Conservation (phyloP, 2,329 filamentous ascomycete species). For the Claviceps digitariae region DNA sequence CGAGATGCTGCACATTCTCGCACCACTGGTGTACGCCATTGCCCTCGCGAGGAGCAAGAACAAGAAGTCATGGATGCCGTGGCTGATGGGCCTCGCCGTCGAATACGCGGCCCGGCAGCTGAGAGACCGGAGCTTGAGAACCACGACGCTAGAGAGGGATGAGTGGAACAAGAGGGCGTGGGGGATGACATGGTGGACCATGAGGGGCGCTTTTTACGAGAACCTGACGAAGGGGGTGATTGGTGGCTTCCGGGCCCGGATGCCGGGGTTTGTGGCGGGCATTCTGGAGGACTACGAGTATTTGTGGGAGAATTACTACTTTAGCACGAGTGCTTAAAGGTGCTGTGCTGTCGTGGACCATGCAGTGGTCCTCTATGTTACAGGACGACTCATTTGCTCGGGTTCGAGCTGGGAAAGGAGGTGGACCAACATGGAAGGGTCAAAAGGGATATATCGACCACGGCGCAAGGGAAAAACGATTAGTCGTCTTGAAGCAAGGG, state of each 20-base stretch:
- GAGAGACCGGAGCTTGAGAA: slow-evolving; percentile 57
- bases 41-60: slow-evolving; percentile 61
- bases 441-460: too few species aligned
- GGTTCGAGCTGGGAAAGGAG: too few species aligned
- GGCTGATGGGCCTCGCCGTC: slow-evolving; percentile 72
- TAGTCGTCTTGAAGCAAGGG: too few species aligned
- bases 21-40: slow-evolving; percentile 75
- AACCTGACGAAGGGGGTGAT: slow-evolving; percentile 71
- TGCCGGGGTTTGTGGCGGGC: slow-evolving; percentile 69
- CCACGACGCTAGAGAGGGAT: slow-evolving; percentile 78
- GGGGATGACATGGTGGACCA: slow-evolving; percentile 88
- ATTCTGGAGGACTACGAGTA: slow-evolving; percentile 95
- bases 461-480: too few species aligned
- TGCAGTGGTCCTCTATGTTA: too few species aligned
- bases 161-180: slow-evolving; percentile 80
- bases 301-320: slow-evolving; percentile 97
- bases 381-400: too few species aligned
- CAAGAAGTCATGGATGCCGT: slow-evolving; percentile 78
- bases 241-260: slow-evolving; percentile 55
- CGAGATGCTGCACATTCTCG: slow-evolving; percentile 82
- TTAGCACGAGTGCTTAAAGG: slow-evolving; percentile 42
- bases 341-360: neutral
- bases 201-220: slow-evolving; percentile 96
- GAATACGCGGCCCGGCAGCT: slow-evolving; percentile 86
- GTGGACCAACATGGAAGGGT: too few species aligned